phyloP scores from a whole-genome alignment of 1,284 basidiomycete species.

The Malassezia sp. region DNA sequence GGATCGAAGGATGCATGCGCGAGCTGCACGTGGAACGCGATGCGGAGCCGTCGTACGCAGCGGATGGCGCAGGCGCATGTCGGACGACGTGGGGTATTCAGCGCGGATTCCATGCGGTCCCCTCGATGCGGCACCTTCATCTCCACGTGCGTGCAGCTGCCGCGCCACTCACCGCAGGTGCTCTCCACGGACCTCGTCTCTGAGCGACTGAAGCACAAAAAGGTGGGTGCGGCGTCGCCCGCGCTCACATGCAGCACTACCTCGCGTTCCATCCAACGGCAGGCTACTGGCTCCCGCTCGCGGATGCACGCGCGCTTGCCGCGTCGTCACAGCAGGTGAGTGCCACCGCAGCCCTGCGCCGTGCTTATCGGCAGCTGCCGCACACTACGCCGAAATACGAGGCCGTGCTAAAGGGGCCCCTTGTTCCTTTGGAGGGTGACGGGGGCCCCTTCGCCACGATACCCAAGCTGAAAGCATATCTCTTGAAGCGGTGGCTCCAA shows the following conservation, averaged over 20 bases:
- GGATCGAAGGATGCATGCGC: constrained; percentile 71
- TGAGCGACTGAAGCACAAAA: constrained; percentile 69
- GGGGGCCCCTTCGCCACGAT: constrained; percentile 57
- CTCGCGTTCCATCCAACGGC: constrained; percentile 79
- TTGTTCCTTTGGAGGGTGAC: constrained; percentile 65
- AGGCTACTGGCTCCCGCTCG: constrained; percentile 73
- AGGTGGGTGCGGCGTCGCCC: constrained; percentile 17
- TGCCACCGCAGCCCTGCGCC: constrained; percentile 19
- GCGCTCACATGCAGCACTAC: constrained; percentile 59
- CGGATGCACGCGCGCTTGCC: constrained; percentile 65
- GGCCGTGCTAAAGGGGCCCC: constrained; percentile 56
- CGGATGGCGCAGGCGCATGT: constrained; percentile 3
- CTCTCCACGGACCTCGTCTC: constrained; percentile 71
- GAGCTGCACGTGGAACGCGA: constrained; percentile 45
- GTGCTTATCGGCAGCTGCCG: constrained; percentile 52
- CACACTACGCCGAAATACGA: constrained; percentile 55
- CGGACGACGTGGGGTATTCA: constrained; percentile 24
- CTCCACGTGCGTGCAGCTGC: constrained; percentile 44
- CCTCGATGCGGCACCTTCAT: constrained; percentile 50
- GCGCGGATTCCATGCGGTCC: constrained; percentile 72
- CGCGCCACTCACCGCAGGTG: constrained; percentile 72
- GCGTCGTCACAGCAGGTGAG: constrained; percentile 51
- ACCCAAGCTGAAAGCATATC: constrained; percentile 62
- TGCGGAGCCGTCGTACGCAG: not conserved
- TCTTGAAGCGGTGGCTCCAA: constrained; percentile 42